Evolutionary conservation across 139 green algal species (phyloP).

Genomic region (Zygnema cylindricum): DNA sequence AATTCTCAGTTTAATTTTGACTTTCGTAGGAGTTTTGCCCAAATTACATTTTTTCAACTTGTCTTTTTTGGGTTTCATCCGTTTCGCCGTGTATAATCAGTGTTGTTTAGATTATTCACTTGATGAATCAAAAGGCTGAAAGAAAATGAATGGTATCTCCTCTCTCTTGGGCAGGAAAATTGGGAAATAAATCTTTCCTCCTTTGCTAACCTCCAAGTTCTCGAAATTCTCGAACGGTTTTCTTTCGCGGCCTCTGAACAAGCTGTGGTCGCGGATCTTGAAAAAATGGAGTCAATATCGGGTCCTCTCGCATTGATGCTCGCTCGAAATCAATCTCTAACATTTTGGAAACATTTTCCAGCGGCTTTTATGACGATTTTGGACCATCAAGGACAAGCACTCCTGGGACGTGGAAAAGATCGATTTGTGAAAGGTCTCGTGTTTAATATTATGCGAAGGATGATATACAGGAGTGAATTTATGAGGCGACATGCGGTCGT

Average conservation of each 20-base stretch:
- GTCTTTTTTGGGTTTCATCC: no score
- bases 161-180: slow-evolving; percentile 38
- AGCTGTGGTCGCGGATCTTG: slow-evolving; percentile 32
- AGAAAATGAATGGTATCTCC: no score
- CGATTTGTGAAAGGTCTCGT: slow-evolving; percentile 36
- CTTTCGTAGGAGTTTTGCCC: no score
- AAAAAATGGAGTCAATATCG: slow-evolving; percentile 44
- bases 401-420: slow-evolving; percentile 24
- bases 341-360: slow-evolving; percentile 40
- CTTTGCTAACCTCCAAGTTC: slow-evolving; percentile 30
- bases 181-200: slow-evolving; percentile 46
- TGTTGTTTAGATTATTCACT: no score
- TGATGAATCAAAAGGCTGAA: no score
- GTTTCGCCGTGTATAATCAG: no score
- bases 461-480: slow-evolving; percentile 31
- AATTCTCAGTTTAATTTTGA: no score
- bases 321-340: slow-evolving; percentile 13
- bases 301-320: slow-evolving; percentile 24
- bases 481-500: slow-evolving; percentile 26
- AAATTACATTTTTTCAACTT: no score
- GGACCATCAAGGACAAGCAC: slow-evolving; percentile 5
- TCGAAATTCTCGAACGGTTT: slow-evolving; percentile 44
- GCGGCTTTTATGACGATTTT: slow-evolving; percentile 14
- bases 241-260: slow-evolving; percentile 8
- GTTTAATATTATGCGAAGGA: slow-evolving; percentile 36